Evolutionary conservation across 1,139 yeast genomes (phyloP), one percentile per base, ranked within the genome.

Genomic region (Nakaseomyces nivariensis): DNA sequence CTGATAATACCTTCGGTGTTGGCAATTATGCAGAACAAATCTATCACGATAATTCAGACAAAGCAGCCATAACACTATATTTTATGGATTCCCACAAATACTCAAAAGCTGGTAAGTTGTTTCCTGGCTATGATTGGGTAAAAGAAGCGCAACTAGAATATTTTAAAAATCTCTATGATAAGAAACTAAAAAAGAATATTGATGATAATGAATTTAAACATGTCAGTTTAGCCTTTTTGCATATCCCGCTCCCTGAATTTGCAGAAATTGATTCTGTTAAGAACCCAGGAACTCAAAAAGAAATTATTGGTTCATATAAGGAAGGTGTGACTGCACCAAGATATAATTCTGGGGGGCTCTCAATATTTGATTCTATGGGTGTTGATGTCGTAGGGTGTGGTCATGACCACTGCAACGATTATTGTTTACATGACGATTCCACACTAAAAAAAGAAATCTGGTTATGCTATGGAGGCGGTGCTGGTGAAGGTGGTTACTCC

Each of bases 381-480:
- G 90, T 90, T 0, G 70, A 77, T 32, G 86, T 85, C 0, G 78
- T 81, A 0, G 75, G 85, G 50, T 95, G 86, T 8, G 97, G 98
- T 0, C 98, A 92, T 65, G 97, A 92, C 62, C 97, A 92, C 63
- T 85, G 88, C 57, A 92, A 92, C 64, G 97, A 92, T 62, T 92
- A 78, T 64, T 92, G 98, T 66, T 68, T 85, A 43, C 68, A 72
- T 49, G 65, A 63, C 27, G 66, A 60, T 25, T 62, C 65, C 13
- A 66, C 68, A 3, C 57, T 61, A 4, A 65, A 70, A 32, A 71
- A 74, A 46, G 73, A 75, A 44, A 69, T 87, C 36, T 87, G 96
- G 95, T 70, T 90, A 42, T 92, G 98, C 62, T 88, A 86, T 61
- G 97, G 96, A 2, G 98, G 98, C 40, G 96, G 84, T 0, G 75